Base-by-base conservation (phyloP, 176 grass and related monocot species). In the Hordeum marinum region DNA sequence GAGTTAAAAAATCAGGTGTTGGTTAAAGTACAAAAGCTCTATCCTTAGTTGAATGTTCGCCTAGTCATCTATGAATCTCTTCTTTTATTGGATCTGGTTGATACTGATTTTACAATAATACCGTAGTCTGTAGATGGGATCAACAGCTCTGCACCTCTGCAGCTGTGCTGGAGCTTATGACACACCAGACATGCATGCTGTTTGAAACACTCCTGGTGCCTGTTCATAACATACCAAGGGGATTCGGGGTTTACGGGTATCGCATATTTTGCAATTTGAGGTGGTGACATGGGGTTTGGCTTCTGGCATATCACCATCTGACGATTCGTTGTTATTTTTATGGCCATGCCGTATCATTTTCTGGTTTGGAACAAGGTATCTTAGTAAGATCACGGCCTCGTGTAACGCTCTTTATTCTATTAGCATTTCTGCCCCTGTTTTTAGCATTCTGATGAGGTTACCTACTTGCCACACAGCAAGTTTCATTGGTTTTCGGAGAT, bases 51-150 rank as follows among this genome's bases (percentile, higher is more conserved):
- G 82, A 90, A 65, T 67, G 58, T 39, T 27, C 34, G 39, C 45
- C 52, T 90, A 34, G 66, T 79, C 84, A 82, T 86, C 66, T 45
- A 37, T 4, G 55, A 20, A 79, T 74, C 40, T 83, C 45, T 66
- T 79, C 25, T 83, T 83, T 90, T 86, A 78, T 63, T 78, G 55
- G 6, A 41, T 62, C n/a, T 3, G 4, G 9, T 15, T 34, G 57
- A 54, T 80, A 21, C 39, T 35, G 42, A 68, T 34, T 17, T 4
- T 20, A 52, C 39, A 63, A 31, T 76, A 80, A 80, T 29, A 29
- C 29, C 29, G 29, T 29, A 29, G 29, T 29, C 29, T 74, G 8
- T 74, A 11, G 21, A 50, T 39, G 83, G 11, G 85, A 52, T 2
- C 48, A 40, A 71, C 68, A 77, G 32, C 4, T 71, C 20, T 58